Conservation (phyloP, 345 rosid genomes). For the Boechera retrofracta region DNA sequence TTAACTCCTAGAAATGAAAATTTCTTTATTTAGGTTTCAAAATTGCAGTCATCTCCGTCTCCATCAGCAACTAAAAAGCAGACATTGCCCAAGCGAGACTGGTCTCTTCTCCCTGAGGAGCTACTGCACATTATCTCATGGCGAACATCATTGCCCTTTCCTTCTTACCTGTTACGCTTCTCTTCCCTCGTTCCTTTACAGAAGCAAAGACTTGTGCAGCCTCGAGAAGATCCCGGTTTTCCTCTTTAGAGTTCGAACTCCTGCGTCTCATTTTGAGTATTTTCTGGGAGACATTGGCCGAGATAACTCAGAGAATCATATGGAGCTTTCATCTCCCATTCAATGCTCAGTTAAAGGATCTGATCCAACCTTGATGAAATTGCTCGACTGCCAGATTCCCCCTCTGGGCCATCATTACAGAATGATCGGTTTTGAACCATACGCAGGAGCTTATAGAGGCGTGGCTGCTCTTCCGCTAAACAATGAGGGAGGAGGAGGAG, state of each 20-base stretch:
- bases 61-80: not conserved
- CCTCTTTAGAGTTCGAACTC: slow-evolving; percentile 1
- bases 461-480: not conserved
- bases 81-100: not conserved
- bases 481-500: not conserved
- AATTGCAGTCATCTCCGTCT: too few species aligned
- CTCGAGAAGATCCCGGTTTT: slow-evolving; percentile 17
- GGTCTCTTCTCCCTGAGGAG: slow-evolving; percentile 27
- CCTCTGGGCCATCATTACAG: not conserved
- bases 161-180: not conserved
- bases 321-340: not conserved
- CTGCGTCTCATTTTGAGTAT: not conserved
- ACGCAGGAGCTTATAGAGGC: not conserved
- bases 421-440: not conserved
- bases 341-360: slow-evolving; percentile 14
- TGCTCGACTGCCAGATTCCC: not conserved
- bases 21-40: too few species aligned
- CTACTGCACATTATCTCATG: not conserved
- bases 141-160: slow-evolving; percentile 17
- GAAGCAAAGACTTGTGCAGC: not conserved
- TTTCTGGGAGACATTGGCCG: slow-evolving; percentile 7
- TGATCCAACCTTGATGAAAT: not conserved
- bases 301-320: not conserved
- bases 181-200: not conserved
- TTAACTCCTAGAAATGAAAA: too few species aligned